Conservation (phyloP, 768 basidiomycete genomes). For the Agaricus sinodeliciosus region DNA sequence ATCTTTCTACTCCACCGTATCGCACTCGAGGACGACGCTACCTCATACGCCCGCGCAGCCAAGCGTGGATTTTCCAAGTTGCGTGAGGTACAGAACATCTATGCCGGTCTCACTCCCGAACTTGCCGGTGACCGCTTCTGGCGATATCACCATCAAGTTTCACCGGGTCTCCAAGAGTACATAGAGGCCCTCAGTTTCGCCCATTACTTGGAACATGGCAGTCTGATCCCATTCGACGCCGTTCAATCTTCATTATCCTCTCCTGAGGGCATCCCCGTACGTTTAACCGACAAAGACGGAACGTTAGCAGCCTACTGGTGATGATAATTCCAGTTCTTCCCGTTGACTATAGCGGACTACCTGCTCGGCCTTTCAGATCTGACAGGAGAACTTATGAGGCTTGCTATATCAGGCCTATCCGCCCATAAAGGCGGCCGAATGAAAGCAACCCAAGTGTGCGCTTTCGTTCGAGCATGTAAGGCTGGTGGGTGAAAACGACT, state of each 20-base stretch:
- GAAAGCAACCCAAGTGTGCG: constrained; percentile 57
- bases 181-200: constrained; percentile 90
- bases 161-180: constrained; percentile 88
- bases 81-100: constrained; percentile 56
- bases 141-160: constrained; percentile 68
- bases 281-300: constrained; percentile 21
- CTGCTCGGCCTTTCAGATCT: constrained; percentile 90
- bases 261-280: constrained; percentile 55
- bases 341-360: constrained; percentile 76
- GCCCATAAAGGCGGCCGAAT: constrained; percentile 56
- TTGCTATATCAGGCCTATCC: constrained; percentile 75
- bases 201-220: constrained; percentile 68
- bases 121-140: constrained; percentile 67
- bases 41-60: constrained; percentile 31
- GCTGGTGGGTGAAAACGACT: constrained; percentile 39
- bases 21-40: constrained; percentile 27
- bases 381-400: constrained; percentile 95
- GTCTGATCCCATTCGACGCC: constrained; percentile 60
- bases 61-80: constrained; percentile 53
- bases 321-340: constrained; percentile 53
- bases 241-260: constrained; percentile 63
- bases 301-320: not conserved
- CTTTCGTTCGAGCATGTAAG: constrained; percentile 69
- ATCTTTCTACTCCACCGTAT: constrained; percentile 91
- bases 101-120: constrained; percentile 55